Conservation (phyloP, 2,329 filamentous ascomycete genomes). For the Erysiphe pulchra region DNA sequence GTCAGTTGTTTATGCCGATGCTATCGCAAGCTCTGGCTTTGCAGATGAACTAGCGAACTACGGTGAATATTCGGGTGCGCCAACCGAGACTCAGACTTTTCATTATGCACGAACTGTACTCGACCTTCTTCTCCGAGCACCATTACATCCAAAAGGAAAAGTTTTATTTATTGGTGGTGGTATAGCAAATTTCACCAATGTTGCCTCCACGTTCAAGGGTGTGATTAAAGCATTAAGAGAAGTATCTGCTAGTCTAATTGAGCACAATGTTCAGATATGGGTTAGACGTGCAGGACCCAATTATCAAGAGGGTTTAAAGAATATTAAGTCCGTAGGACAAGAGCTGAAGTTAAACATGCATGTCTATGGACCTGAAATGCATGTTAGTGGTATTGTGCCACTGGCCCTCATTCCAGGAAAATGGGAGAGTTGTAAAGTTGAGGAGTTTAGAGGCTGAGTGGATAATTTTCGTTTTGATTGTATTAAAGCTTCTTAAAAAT, state of each 20-base stretch:
- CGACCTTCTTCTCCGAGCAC: slow-evolving; percentile 89
- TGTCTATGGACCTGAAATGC: slow-evolving; percentile 57
- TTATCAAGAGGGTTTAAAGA: slow-evolving; percentile 99
- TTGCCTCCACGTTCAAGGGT: slow-evolving; percentile 98
- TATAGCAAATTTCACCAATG: slow-evolving; percentile 99
- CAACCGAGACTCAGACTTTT: slow-evolving; percentile 96
- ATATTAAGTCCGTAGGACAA: slow-evolving; percentile 91
- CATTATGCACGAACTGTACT: slow-evolving; percentile 95
- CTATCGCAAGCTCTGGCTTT: slow-evolving; percentile 89
- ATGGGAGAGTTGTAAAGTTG: slow-evolving; percentile 32
- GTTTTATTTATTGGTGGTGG: slow-evolving; percentile 98
- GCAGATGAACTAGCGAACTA: slow-evolving; percentile 97
- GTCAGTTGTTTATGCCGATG: slow-evolving; percentile 95
- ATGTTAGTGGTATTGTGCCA: slow-evolving; percentile 87
- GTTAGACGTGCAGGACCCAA: slow-evolving; percentile 76
- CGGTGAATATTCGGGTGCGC: slow-evolving; percentile 96
- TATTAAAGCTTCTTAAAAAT: neutral
- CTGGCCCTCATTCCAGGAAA: slow-evolving; percentile 50
- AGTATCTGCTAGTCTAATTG: slow-evolving; percentile 57
- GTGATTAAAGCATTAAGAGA: slow-evolving; percentile 91
- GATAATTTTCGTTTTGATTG: neutral
- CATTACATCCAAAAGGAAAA: slow-evolving; percentile 69
- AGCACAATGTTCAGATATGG: slow-evolving; percentile 98
- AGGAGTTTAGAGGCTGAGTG: slow-evolving; percentile 24
- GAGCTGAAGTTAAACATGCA: slow-evolving; percentile 94